A percentile compares a stretch with the other conserved stretches of the same genome.
Conservation (phyloP, 345 rosid genomes). For the Ailanthus altissimus region DNA sequence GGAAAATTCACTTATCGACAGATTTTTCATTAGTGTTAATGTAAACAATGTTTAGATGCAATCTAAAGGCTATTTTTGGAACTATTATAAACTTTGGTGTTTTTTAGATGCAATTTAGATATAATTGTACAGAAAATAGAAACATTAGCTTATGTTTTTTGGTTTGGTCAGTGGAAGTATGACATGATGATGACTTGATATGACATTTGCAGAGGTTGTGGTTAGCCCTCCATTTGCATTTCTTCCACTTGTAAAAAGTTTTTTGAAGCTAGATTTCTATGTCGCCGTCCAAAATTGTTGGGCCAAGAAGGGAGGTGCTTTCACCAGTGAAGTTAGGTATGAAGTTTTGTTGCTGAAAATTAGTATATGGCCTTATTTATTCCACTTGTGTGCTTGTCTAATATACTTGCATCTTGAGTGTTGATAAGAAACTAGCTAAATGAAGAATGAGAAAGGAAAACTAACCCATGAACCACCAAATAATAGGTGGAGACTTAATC, state of each 20-base stretch:
- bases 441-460: neutral
- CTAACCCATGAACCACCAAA: neutral
- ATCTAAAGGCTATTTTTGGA: neutral
- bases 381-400: neutral
- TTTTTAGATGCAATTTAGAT: neutral
- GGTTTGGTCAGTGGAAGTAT: neutral
- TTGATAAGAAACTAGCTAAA: neutral
- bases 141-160: neutral
- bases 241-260: conserved; percentile 66
- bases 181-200: neutral
- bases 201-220: conserved; percentile 64
- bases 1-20: neutral
- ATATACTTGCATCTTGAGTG: neutral
- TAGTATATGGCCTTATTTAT: neutral
- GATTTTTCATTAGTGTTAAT: neutral
- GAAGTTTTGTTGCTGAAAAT: neutral
- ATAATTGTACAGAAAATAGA: neutral
- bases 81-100: neutral
- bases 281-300: conserved; percentile 96
- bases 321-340: conserved; percentile 92
- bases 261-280: conserved; percentile 64
- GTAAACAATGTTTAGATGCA: neutral
- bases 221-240: conserved; percentile 85
- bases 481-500: neutral
- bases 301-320: conserved; percentile 96